Conservation (phyloP, 2,329 filamentous ascomycete genomes). For the Chalaropsis ovoidea region DNA sequence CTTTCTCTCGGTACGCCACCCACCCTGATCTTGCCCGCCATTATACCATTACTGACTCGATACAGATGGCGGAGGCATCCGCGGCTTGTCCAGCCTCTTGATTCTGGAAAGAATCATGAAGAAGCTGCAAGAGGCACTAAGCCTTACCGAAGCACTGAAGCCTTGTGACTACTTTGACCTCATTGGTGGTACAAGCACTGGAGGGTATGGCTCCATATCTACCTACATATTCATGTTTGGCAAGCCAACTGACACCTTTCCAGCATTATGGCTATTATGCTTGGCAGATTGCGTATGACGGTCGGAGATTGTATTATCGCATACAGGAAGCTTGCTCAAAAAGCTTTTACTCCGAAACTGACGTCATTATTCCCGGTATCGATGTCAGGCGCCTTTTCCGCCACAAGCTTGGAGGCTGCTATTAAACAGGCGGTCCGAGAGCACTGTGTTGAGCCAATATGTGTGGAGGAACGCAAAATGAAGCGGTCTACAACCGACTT, state of each 20-base stretch:
- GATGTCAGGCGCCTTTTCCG: neutral
- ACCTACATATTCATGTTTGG: no score
- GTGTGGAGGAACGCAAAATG: neutral
- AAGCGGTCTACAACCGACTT: neutral
- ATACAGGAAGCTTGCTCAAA: neutral
- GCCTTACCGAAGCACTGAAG: constrained; percentile 26
- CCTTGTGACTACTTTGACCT: constrained; percentile 31
- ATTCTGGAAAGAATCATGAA: constrained; percentile 30
- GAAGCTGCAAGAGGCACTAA: constrained; percentile 24
- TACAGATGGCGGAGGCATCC: constrained; percentile 29
- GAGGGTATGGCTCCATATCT: constrained; percentile 26
- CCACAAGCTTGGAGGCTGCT: neutral
- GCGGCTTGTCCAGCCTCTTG: constrained; percentile 29
- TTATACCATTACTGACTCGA: neutral
- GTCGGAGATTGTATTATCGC: neutral
- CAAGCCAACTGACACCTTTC: no score
- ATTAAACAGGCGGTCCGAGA: neutral
- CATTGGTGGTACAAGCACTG: constrained; percentile 31
- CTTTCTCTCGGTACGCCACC: neutral
- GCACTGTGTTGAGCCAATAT: neutral
- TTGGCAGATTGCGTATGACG: neutral
- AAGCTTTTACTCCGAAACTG: neutral
- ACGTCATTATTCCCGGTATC: neutral
- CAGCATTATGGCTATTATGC: neutral
- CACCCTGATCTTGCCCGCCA: no score